Evolutionary conservation across 2,329 filamentous ascomycete genomes (phyloP).

Genomic region (Zymoseptoria crescenta): DNA sequence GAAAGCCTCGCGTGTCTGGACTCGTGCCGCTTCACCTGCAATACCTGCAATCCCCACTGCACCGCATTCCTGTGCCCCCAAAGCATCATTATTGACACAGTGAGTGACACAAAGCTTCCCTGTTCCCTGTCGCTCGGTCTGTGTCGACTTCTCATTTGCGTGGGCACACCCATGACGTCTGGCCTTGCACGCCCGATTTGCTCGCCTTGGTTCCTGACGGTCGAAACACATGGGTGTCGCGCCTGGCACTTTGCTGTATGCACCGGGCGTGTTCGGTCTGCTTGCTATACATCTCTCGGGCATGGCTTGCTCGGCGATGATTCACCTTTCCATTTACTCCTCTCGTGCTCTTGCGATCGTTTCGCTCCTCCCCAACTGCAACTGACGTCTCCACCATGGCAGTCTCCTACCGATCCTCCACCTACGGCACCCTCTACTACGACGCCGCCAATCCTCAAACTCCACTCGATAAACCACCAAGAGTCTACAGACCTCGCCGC

Average conservation of each 20-base stretch:
- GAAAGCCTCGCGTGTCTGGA: not conserved
- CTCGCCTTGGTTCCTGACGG: not conserved
- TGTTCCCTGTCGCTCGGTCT: constrained; percentile 9
- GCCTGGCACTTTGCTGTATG: constrained; percentile 5
- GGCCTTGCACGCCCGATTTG: not conserved
- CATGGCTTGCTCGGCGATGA: constrained; percentile 6
- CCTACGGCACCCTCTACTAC: constrained; percentile 20
- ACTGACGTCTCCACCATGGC: constrained; percentile 14
- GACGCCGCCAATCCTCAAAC: constrained; percentile 15
- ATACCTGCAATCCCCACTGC: not conserved
- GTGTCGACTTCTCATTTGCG: constrained; percentile 3
- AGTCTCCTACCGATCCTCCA: constrained; percentile 19
- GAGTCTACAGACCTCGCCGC: constrained; percentile 44
- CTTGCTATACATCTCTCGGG: constrained; percentile 1
- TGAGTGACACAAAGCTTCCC: constrained; percentile 21
- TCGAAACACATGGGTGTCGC: not conserved
- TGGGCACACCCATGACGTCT: constrained; percentile 14
- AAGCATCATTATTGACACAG: constrained; percentile 2
- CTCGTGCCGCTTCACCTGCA: not conserved
- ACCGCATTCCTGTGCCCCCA: constrained; percentile 1
- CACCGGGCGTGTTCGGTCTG: not conserved
- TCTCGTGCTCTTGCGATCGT: constrained; percentile 4
- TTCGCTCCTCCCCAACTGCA: not conserved
- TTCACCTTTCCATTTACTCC: constrained; percentile 4
- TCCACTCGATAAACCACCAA: constrained; percentile 14